phyloP scores from a whole-genome alignment of 1,284 basidiomycete genomes.

The Malassezia restricta region DNA sequence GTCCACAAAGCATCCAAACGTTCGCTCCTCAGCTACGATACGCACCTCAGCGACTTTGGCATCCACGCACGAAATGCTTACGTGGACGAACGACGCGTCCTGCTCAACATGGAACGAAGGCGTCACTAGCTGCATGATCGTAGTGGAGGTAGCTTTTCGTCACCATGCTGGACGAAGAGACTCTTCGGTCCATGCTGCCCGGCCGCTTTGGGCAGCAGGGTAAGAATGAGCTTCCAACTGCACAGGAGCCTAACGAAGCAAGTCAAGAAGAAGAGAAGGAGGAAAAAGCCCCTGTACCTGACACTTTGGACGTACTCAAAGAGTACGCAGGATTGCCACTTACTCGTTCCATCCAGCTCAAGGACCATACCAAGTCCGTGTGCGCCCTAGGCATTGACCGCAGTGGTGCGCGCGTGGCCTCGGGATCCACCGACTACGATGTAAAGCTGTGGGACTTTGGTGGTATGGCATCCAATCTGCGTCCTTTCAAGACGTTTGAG shows the following conservation, averaged over 20 bases:
- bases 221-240: not conserved
- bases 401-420: slow-evolving; percentile 76
- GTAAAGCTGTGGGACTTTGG: slow-evolving; percentile 98
- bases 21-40: slow-evolving; percentile 1
- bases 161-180: slow-evolving; percentile 35
- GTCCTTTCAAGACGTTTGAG: slow-evolving; percentile 92
- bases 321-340: slow-evolving; percentile 40
- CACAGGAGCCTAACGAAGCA: not conserved
- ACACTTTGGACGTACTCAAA: not conserved
- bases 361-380: slow-evolving; percentile 84
- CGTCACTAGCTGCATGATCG: slow-evolving; percentile 4
- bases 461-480: slow-evolving; percentile 73
- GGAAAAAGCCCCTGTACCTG: not conserved
- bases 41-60: not conserved
- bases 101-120: slow-evolving; percentile 6
- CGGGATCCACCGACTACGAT: slow-evolving; percentile 91
- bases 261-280: not conserved
- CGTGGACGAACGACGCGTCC: slow-evolving; percentile 2
- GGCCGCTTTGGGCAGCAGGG: slow-evolving; percentile 28
- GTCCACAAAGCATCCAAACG: slow-evolving; percentile 11
- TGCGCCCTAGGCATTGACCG: slow-evolving; percentile 83
- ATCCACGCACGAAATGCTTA: not conserved
- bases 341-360: slow-evolving; percentile 69
- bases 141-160: not conserved
- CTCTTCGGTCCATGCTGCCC: slow-evolving; percentile 41